These are phyloP conservation scores for Lanzia echinophila DNA, from an alignment of 2,329 filamentous ascomycete genomes.

Conservation along the genomic window DNA sequence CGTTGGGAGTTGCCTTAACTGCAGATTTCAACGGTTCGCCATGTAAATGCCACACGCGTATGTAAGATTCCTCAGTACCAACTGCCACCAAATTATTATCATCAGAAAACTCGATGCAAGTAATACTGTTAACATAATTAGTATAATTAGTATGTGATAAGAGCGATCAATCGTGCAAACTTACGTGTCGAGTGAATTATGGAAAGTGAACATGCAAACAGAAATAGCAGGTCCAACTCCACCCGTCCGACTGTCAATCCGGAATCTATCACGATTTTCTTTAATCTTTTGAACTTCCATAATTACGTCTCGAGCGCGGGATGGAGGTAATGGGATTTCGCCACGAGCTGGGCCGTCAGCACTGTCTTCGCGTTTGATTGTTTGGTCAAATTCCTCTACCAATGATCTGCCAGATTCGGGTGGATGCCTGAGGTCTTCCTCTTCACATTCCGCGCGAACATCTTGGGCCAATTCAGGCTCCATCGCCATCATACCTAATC, in stretches of 20 bases:
- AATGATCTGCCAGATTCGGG: constrained; percentile 64
- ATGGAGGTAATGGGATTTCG: constrained; percentile 80
- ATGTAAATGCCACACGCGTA: constrained; percentile 87
- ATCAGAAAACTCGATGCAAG: constrained; percentile 92
- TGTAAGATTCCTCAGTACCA: constrained; percentile 90
- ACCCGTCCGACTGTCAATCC: constrained; percentile 75
- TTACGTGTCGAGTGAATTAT: constrained; percentile 89
- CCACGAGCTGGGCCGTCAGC: constrained; percentile 73
- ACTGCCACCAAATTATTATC: constrained; percentile 82
- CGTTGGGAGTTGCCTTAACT: constrained; percentile 52
- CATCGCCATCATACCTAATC: constrained; percentile 76
- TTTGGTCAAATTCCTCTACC: constrained; percentile 80
- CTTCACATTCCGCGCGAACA: constrained; percentile 77
- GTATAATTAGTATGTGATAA: constrained; percentile 2
- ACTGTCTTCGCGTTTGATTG: constrained; percentile 83
- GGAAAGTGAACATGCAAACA: constrained; percentile 96
- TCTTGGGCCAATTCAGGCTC: constrained; percentile 78
- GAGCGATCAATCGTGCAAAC: constrained; percentile 24
- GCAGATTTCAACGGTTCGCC: constrained; percentile 71
- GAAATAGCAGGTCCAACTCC: constrained; percentile 79
- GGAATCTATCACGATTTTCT: constrained; percentile 87
- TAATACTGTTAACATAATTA: constrained; percentile 51
- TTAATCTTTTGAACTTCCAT: constrained; percentile 93
- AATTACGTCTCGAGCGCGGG: constrained; percentile 80
- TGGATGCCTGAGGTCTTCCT: constrained; percentile 73